Evolutionary conservation across 495 filamentous ascomycete genomes (phyloP).

Genomic region (Melanomma pulvis-pyrius): DNA sequence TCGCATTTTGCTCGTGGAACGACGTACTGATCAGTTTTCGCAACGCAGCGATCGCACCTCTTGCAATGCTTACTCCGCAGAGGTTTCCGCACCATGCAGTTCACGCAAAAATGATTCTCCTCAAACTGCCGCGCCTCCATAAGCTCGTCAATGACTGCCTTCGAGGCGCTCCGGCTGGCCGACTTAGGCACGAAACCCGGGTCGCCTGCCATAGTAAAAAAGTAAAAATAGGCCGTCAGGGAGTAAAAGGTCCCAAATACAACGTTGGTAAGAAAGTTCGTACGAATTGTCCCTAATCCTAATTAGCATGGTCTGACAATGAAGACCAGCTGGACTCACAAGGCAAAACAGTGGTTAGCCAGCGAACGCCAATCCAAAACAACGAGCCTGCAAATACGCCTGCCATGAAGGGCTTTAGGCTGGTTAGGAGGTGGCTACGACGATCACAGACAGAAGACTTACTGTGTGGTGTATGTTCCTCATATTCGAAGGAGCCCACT

Average conservation of each 20-base stretch:
- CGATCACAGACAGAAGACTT: conserved; percentile 40
- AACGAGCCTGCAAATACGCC: conserved; percentile 89
- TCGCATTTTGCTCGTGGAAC: not conserved
- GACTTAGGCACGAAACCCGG: conserved; percentile 95
- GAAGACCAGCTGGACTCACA: conserved; percentile 48
- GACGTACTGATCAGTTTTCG: conserved; percentile 94
- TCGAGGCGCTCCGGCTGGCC: conserved; percentile 82
- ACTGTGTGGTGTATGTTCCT: conserved; percentile 85
- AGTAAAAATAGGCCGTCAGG: conserved; percentile 82
- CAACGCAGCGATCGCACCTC: conserved; percentile 86
- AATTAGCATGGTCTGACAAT: not conserved
- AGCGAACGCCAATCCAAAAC: conserved; percentile 80
- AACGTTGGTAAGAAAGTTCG: conserved; percentile 71
- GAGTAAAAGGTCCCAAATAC: conserved; percentile 65
- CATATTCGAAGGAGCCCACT: conserved; percentile 82
- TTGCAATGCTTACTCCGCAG: conserved; percentile 94
- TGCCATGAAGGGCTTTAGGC: conserved; percentile 76
- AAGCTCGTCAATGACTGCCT: conserved; percentile 81
- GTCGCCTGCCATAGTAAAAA: conserved; percentile 79
- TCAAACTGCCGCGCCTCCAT: conserved; percentile 85
- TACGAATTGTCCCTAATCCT: conserved; percentile 63
- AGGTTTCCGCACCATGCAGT: conserved; percentile 90
- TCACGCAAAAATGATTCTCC: conserved; percentile 88
- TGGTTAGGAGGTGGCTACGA: conserved; percentile 20
- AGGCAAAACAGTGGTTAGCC: conserved; percentile 72